Percentiles rank a stretch among this genome's conserved stretches.
Evolutionary conservation across 306 rosid species (phyloP).

Genomic region (Begonia peltatifolia): DNA sequence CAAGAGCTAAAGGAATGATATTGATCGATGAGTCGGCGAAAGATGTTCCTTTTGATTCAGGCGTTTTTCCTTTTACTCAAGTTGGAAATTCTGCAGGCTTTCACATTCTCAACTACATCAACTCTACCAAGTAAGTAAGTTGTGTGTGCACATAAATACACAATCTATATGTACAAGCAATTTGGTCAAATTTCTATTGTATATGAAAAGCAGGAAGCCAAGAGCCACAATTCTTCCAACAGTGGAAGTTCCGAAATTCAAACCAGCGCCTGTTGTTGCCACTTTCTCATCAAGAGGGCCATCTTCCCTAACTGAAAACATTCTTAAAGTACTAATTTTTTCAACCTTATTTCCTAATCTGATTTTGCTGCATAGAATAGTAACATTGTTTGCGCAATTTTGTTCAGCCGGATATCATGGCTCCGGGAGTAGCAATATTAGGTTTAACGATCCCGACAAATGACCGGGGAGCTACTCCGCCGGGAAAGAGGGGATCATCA

Average conservation of each 20-base stretch:
- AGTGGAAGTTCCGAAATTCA: constrained; percentile 25
- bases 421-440: constrained; percentile 77
- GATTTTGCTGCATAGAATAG: too few relatives aligned
- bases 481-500: constrained; percentile 40
- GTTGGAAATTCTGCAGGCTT: constrained; percentile 48
- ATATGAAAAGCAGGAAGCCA: constrained; percentile 39
- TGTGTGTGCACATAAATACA: too few relatives aligned
- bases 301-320: constrained; percentile 63
- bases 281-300: constrained; percentile 91
- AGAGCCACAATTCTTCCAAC: constrained; percentile 65
- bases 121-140: constrained; percentile 73
- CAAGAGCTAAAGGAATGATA: constrained; percentile 64
- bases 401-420: constrained; percentile 79
- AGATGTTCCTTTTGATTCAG: constrained; percentile 60
- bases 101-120: constrained; percentile 61
- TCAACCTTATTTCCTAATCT: neutral
- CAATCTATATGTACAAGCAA: too few relatives aligned
- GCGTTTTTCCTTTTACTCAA: constrained; percentile 48
- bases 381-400: too few relatives aligned
- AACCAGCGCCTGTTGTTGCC: constrained; percentile 73
- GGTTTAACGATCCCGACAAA: constrained; percentile 50
- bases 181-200: too few relatives aligned
- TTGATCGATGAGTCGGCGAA: constrained; percentile 33
- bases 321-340: constrained; percentile 59
- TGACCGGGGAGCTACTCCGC: constrained; percentile 44